Evolutionary conservation across 2,329 filamentous ascomycete species (phyloP).

Genomic region (Fusarium austroafricanum): DNA sequence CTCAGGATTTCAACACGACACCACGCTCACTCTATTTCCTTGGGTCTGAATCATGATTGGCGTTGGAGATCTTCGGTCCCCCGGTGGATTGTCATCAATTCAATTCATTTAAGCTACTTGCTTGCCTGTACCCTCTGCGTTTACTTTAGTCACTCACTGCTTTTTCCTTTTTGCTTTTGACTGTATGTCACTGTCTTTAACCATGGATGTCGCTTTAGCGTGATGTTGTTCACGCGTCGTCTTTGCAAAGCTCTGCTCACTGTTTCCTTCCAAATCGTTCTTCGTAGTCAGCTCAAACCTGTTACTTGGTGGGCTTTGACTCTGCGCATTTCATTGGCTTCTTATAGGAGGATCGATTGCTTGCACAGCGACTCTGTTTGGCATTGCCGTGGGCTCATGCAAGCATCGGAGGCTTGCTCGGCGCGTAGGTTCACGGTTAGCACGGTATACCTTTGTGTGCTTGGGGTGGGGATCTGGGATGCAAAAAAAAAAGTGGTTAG

Average conservation of each 20-base stretch:
- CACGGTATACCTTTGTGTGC: slow-evolving; percentile 18
- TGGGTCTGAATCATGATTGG: slow-evolving; percentile 56
- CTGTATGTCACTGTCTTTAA: slow-evolving; percentile 35
- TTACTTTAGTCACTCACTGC: slow-evolving; percentile 45
- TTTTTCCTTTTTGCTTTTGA: slow-evolving; percentile 43
- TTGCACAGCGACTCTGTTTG: slow-evolving; percentile 6
- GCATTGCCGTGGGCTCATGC: slow-evolving; percentile 1
- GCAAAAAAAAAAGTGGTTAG: slow-evolving; percentile 12
- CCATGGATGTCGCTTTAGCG: slow-evolving; percentile 28
- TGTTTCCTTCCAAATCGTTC: slow-evolving; percentile 29
- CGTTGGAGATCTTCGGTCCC: slow-evolving; percentile 55
- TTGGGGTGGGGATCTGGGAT: slow-evolving; percentile 15
- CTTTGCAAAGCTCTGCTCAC: slow-evolving; percentile 20
- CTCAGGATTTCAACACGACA: slow-evolving; percentile 48
- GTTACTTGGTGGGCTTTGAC: slow-evolving; percentile 11
- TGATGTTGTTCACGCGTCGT: slow-evolving; percentile 40
- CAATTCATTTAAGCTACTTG: slow-evolving; percentile 50
- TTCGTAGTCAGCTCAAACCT: slow-evolving; percentile 29
- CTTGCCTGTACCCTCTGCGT: slow-evolving; percentile 39
- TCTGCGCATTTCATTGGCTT: slow-evolving; percentile 7
- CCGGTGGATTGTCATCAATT: slow-evolving; percentile 54
- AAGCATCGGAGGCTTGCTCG: slow-evolving; percentile 14
- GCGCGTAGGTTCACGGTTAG: slow-evolving; percentile 26
- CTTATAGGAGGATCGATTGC: slow-evolving; percentile 9
- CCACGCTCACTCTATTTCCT: slow-evolving; percentile 49